Evolutionary conservation across 768 basidiomycete genomes (phyloP), one percentile per base, ranked within the genome.

Genomic region (Scleroderma bovista): DNA sequence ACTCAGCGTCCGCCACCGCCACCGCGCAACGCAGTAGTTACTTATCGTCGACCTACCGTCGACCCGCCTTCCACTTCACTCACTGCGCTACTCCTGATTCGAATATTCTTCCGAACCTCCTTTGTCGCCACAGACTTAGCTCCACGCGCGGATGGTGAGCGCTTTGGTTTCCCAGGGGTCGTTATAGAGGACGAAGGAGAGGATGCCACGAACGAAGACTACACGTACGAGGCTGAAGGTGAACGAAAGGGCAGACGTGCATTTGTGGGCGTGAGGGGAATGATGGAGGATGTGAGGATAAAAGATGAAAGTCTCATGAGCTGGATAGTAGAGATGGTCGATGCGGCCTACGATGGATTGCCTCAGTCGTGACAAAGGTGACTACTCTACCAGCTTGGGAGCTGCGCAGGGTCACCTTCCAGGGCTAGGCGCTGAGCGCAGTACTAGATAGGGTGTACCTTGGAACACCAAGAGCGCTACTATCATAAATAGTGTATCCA

Each of bases 91-190:
- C 77, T 94, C 20, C 81, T 89, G 52, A 77, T 94, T 42, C 86
- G 93, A 9, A 83, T 92, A 51, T 74, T 95, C 17, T 93, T 90
- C 64, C 77, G 88, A 40, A 79, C 81, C 5, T 80, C 92, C 1
- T 90, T 91, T 59, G 83, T 84, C 17, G 79, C 85, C 6, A 48
- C 52, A 13, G 88, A 88, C 55, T 64, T 72, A 2, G 77, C 77
- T 5, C 87, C 88, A 29, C 76, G 87, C 23, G 83, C 75, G 2
- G 86, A 89, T 60, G 85, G 79, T 19, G 90, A 94, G 51, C 87
- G 89, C 55, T 95, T 93, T 65, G 93, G 93, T 0, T 90, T 95
- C 65, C 93, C 93, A 6, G 91, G 86, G 1, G 47, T 89, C 19
- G 71, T 89, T 33, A 86, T 90, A 53, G 88, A 87, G 19, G 75